Evolutionary conservation across 768 basidiomycete genomes (phyloP), one percentile per base, ranked within the genome.

Genomic region (Scleroderma bovista): DNA sequence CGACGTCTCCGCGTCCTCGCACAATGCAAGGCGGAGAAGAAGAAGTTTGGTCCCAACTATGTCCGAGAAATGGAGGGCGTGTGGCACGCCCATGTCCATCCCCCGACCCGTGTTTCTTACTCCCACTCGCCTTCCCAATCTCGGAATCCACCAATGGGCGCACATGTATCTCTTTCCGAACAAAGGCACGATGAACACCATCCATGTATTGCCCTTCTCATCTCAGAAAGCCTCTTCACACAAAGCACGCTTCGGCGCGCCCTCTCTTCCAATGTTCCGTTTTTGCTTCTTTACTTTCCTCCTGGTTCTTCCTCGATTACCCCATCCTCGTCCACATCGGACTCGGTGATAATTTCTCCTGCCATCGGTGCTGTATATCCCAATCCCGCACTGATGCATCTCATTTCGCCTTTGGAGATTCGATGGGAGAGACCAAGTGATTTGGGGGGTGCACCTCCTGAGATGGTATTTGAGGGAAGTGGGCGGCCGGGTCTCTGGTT

Each of bases 1-100:
- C 15, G 63, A 59, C 75, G 89, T 2, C 58, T 94, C 3, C 84
- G 92, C 46, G 76, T 96, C 10, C 65, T 95, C 19, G 91, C 77
- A 0, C 93, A 95, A 60, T 96, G 93, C 72, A 96, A 96, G 73
- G 91, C 91, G 0, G 89, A 93, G 60, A 85, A 82, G 71, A 84
- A 82, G 67, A 87, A 86, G 62, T 65, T 83, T 33, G 78, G 88
- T 3, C 91, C 93, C 2, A 81, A 82, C 22, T 85, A 84, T 57
- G 78, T 96, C 0, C 81, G 93, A 29, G 93, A 96, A 63, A 75
- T 94, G 70, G 93, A 96, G 62, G 93, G 93, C n/a, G 93, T 93
- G 12, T 67, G 86, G 47, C 75, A 80, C 58, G 61, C 71, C 50
- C 57, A 52, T 1, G 17, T 55, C 31, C 51, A 23, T 42, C 24